phyloP scores from a whole-genome alignment of 2,329 filamentous ascomycete genomes.

The Chrysosporium queenslandicum region DNA sequence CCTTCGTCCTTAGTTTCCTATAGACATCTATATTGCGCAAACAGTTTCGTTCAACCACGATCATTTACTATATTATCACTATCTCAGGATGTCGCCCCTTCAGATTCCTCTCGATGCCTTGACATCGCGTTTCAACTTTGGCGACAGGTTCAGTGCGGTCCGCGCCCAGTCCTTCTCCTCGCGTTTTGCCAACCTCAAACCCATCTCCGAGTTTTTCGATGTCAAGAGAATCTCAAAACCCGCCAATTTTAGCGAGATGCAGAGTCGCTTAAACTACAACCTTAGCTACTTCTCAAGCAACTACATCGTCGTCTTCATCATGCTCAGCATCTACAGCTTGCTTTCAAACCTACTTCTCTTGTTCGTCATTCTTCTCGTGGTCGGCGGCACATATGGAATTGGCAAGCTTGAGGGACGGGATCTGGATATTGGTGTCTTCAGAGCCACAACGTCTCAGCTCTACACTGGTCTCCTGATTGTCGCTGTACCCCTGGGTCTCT shows the following conservation, averaged over 20 bases:
- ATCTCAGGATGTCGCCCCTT: conserved; percentile 63
- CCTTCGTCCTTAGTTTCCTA: too few relatives aligned
- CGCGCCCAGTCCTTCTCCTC: conserved; percentile 66
- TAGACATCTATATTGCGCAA: too few relatives aligned
- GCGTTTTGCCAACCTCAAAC: conserved; percentile 85
- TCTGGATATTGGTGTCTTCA: conserved; percentile 71
- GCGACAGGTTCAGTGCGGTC: conserved; percentile 73
- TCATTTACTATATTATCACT: too few relatives aligned
- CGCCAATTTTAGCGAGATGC: conserved; percentile 76
- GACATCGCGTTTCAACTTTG: conserved; percentile 79
- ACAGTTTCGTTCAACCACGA: too few relatives aligned
- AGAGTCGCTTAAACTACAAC: conserved; percentile 95
- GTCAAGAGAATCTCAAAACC: conserved; percentile 94
- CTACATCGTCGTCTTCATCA: conserved; percentile 85
- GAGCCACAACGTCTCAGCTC: conserved; percentile 81
- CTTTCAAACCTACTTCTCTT: conserved; percentile 77
- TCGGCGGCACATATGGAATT: conserved; percentile 81
- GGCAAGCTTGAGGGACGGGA: conserved; percentile 82
- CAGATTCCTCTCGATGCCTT: conserved; percentile 86
- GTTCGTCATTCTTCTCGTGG: conserved; percentile 83
- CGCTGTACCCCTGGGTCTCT: conserved; percentile 72
- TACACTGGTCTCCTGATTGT: conserved; percentile 81
- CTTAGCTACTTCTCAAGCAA: conserved; percentile 96
- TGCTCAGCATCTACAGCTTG: conserved; percentile 92
- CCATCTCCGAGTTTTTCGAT: conserved; percentile 88